These are phyloP conservation scores for Henckelia pumila DNA, from an alignment of 257 asterid genomes.

Conservation along the genomic window DNA sequence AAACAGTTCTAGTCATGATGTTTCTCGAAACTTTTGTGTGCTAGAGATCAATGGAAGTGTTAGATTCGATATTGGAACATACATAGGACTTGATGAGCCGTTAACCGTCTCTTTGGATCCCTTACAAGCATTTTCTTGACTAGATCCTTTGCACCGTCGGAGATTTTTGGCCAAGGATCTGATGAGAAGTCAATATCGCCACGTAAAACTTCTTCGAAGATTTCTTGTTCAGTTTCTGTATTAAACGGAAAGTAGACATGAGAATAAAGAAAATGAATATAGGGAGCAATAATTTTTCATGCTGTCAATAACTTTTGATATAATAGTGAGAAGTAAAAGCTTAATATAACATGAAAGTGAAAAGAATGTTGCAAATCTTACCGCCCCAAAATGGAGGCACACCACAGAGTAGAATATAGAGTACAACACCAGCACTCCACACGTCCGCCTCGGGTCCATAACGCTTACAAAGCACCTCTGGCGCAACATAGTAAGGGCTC, in stretches of 20 bases:
- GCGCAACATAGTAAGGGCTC: conserved; percentile 40
- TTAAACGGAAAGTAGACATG: neutral
- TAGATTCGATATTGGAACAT: neutral
- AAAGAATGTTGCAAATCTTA: conserved; percentile 10
- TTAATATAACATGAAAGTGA: no score
- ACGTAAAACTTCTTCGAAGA: conserved; percentile 28
- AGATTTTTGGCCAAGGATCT: conserved; percentile 39
- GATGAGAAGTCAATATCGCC: conserved; percentile 32
- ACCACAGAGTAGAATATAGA: conserved; percentile 31
- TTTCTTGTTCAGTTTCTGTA: conserved; percentile 33
- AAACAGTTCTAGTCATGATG: neutral
- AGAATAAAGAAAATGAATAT: neutral
- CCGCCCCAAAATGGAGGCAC: conserved; percentile 42
- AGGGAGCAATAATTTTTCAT: no score
- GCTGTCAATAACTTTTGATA: no score
- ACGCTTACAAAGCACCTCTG: conserved; percentile 33
- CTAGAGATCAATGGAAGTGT: neutral
- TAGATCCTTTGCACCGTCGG: conserved; percentile 33
- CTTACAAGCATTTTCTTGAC: conserved; percentile 33
- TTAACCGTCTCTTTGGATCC: conserved; percentile 33
- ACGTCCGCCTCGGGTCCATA: conserved; percentile 37
- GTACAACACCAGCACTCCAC: conserved; percentile 41
- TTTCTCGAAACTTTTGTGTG: no score
- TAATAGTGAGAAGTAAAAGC: no score
- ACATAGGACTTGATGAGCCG: conserved; percentile 37